A percentile compares a stretch with the other conserved stretches of the same genome.
phyloP scores from a whole-genome alignment of 768 basidiomycete genomes.

The Lanmaoa rubissima region DNA sequence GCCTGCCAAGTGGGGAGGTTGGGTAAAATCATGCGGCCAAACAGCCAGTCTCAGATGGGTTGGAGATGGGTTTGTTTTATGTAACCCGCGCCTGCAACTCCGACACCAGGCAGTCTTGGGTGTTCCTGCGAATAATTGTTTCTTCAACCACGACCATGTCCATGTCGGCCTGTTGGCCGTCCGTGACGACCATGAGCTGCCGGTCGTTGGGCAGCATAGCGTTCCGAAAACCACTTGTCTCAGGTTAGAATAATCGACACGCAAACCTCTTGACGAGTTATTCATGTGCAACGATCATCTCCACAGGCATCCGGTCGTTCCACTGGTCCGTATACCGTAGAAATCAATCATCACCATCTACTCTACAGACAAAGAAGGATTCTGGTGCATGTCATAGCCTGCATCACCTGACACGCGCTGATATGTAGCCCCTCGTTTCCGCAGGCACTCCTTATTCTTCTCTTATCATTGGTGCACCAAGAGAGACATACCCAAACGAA shows the following conservation, averaged over 20 bases:
- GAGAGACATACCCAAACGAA: constrained; percentile 75
- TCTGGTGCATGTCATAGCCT: constrained; percentile 22
- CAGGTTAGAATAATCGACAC: constrained; percentile 18
- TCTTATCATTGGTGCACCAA: constrained; percentile 73
- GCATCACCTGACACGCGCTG: not conserved
- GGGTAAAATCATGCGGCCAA: constrained; percentile 1
- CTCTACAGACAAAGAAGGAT: constrained; percentile 20
- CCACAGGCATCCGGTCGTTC: constrained; percentile 31
- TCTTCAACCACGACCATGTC: constrained; percentile 30
- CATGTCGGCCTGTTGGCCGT: constrained; percentile 32
- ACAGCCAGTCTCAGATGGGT: not conserved
- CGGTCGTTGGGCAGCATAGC: constrained; percentile 18
- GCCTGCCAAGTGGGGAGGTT: not conserved
- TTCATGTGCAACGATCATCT: constrained; percentile 1
- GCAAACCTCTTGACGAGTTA: not conserved
- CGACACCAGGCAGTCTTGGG: constrained; percentile 3
- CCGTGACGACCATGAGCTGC: constrained; percentile 22
- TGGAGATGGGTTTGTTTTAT: constrained; percentile 19
- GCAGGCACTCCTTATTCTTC: constrained; percentile 67
- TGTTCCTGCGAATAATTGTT: constrained; percentile 17
- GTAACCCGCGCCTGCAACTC: constrained; percentile 20
- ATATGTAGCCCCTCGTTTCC: not conserved
- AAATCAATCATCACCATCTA: constrained; percentile 12
- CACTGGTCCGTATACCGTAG: constrained; percentile 29
- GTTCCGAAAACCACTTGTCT: constrained; percentile 18